Percentiles rank a stretch among this genome's conserved stretches.
These are phyloP conservation scores for Ceratorhiza oryzae-sativae DNA, from an alignment of 1,284 basidiomycete genomes.

Conservation along the genomic window DNA sequence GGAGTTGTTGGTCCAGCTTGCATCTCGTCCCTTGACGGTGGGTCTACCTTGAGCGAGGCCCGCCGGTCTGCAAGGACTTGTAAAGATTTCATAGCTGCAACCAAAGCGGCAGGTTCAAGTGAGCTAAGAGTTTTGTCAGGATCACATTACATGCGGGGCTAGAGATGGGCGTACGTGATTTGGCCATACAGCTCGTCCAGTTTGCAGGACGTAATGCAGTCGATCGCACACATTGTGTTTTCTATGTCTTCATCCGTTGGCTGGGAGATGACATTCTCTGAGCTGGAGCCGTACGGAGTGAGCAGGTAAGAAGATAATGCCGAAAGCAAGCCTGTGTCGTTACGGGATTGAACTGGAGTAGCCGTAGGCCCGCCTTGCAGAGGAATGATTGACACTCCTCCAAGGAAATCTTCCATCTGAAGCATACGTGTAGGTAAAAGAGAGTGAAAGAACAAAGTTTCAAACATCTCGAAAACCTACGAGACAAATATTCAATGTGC, in stretches of 20 bases:
- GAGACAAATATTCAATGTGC: neutral
- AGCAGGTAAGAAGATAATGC: constrained; percentile 96
- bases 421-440: constrained; percentile 87
- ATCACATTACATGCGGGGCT: neutral
- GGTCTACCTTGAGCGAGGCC: constrained; percentile 45
- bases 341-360: constrained; percentile 65
- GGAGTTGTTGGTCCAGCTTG: constrained; percentile 54
- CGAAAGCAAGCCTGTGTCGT: constrained; percentile 90
- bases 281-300: constrained; percentile 84
- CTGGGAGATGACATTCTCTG: constrained; percentile 77
- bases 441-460: constrained; percentile 93
- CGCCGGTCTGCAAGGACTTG: constrained; percentile 88
- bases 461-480: constrained; percentile 97
- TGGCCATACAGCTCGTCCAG: constrained; percentile 94
- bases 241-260: constrained; percentile 91
- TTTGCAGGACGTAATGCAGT: constrained; percentile 93
- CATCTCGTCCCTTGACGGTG: constrained; percentile 10
- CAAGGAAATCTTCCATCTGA: constrained; percentile 97
- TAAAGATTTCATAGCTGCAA: constrained; percentile 85
- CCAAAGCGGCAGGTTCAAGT: constrained; percentile 77
- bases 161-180: constrained; percentile 70
- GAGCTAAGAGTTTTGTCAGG: constrained; percentile 57
- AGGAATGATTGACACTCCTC: constrained; percentile 87
- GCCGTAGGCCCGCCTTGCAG: constrained; percentile 73
- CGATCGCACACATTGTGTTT: constrained; percentile 92